Evolutionary conservation across 768 basidiomycete species (phyloP), one percentile per base, ranked within the genome.

Genomic region (Pisolithus microcarpus): DNA sequence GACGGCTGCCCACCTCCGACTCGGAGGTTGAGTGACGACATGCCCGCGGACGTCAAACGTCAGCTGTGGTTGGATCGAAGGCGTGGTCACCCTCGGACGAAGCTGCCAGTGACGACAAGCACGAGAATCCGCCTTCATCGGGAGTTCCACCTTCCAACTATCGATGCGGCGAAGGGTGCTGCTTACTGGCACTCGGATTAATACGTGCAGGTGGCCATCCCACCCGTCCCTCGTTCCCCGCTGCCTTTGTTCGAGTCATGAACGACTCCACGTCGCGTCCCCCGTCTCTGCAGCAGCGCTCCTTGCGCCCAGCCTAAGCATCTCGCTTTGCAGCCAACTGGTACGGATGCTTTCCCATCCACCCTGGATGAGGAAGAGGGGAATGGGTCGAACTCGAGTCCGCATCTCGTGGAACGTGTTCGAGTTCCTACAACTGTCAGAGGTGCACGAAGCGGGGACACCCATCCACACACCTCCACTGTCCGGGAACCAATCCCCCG

Each of bases 301-400:
- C 52, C 28, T 48, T 44, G 37, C 44, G 21, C 43, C 52, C 50
- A 21, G 52, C 56, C n/a, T 0, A 48, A 43, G 15, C 65, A 49
- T 44, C 52, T 67, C 11, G 51, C 50, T 37, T 40, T 67, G 40
- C 54, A 56, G 46, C 57, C 65, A 11, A 67, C 54, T 7, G 64
- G 65, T 13, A 67, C 65, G n/a, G 57, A 63, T 13, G 55, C 67
- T 3, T 67, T 69, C 39, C 65, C 65, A 31, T 67, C 65, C 5
- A 56, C 53, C n/a, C 21, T 67, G 43, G 61, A 67, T 38, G 58
- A 65, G 49, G 53, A 51, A 38, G 57, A 66, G 28, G 58, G 64
- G 49, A 51, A 52, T 37, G 57, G 62, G 36, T 46, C 43, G 3
- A 45, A 55, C 46, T 60, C 58, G 15, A 43, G 51, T 21, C 52